Evolutionary conservation across 345 rosid genomes (phyloP), one percentile per base, ranked within the genome.

Genomic region (Linum usitatissimum): DNA sequence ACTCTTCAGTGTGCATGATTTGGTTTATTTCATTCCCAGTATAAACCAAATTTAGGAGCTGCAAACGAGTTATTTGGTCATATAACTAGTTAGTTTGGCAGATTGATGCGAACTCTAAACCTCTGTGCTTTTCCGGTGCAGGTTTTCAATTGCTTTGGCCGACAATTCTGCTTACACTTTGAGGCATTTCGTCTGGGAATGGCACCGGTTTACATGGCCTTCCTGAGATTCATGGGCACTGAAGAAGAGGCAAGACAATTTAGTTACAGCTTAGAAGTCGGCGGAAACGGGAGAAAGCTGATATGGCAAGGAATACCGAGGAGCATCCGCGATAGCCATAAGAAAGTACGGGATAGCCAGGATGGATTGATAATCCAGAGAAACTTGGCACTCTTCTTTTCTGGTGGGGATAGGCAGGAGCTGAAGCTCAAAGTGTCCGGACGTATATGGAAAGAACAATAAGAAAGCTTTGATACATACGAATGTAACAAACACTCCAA

Each of bases 151-250:
- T 82, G 84, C 69, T 82, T 77, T 17, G 86, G 80, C 7, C 20
- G 77, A 36, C 80, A 79, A 31, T 82, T 82, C 61, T 82, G 86
- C 67, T 64, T 82, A 69, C 86, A 82, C 61, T 82, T 82, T n/a
- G 86, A 82, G 79, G 81, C 84, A 0, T 79, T 77, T 67, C 80
- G 65, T n/a, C 71, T 82, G 0, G 86, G 81, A 14, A 68, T n/a
- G 55, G 80, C 82, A 13, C 83, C 86, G 1, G 80, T 79, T 56
- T 82, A 79, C 81, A 82, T 82, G 82, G 84, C 84, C 20, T 79
- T 79, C 68, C 71, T 82, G 49, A 79, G 82, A 31, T 82, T 82
- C 76, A 82, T 82, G 86, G 86, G 86, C 6, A 70, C 63, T 3
- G 84, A 79, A 21, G 79, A 77, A 0, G 84, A 79, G 53, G 80